Evolutionary conservation across 176 grass and related monocot species (phyloP).

Genomic region (Triticum timopheevii): DNA sequence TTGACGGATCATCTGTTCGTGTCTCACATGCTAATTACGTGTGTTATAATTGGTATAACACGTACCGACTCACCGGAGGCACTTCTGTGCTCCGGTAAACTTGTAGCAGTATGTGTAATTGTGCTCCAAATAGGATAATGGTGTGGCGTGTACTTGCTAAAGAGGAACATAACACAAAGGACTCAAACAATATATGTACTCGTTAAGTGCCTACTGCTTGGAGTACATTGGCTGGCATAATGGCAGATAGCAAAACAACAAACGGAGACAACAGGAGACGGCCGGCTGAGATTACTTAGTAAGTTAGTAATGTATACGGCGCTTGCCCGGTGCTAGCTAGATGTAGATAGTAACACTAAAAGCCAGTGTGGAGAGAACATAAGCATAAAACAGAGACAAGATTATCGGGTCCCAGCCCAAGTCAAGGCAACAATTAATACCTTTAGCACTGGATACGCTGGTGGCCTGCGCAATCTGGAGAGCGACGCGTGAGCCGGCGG

Average conservation of each 20-base stretch:
- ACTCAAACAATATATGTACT: no score
- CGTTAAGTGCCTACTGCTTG: no score
- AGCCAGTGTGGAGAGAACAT: neutral
- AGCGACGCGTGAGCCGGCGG: neutral
- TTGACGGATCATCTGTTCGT: no score
- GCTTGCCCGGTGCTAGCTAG: neutral
- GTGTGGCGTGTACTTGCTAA: no score
- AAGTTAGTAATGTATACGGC: neutral
- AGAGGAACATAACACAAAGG: no score
- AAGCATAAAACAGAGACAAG: neutral
- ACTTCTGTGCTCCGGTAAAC: no score
- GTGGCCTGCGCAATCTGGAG: neutral
- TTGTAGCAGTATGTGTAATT: no score
- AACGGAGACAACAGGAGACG: neutral
- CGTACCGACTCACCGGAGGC: no score
- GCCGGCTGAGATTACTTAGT: neutral
- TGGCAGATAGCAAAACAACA: neutral
- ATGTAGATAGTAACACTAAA: neutral
- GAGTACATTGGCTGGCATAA: no score
- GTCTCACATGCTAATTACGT: no score
- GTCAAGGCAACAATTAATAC: constrained; percentile 1
- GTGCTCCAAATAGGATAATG: no score
- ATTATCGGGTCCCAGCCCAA: neutral
- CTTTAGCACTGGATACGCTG: constrained; percentile 31
- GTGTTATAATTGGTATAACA: no score